Evolutionary conservation across 345 rosid species (phyloP).

Genomic region (Syzygium jambos): DNA sequence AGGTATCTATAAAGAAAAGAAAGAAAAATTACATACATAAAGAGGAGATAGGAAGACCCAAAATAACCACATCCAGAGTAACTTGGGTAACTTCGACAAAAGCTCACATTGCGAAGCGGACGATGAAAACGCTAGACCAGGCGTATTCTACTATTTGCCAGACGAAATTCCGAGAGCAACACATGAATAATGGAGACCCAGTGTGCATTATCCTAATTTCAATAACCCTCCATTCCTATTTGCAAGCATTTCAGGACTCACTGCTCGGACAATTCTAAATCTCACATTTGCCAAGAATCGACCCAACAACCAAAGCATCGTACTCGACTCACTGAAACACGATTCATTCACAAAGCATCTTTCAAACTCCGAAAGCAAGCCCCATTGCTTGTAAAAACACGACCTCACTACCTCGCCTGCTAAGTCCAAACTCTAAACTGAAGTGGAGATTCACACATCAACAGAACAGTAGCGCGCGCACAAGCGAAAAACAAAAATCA

Average conservation of each 20-base stretch:
- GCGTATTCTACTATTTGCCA: background rate
- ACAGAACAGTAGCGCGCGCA: background rate
- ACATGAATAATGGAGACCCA: background rate
- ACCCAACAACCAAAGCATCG: background rate
- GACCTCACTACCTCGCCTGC: background rate
- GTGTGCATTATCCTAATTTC: background rate
- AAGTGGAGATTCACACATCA: background rate
- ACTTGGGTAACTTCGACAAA: background rate
- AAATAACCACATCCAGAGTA: background rate
- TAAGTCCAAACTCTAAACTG: background rate
- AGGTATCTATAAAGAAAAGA: constrained; percentile 6
- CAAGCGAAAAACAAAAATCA: background rate
- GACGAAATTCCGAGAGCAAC: background rate
- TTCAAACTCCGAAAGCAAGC: background rate
- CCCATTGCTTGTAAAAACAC: background rate
- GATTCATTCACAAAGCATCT: background rate
- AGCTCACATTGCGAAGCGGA: too few relatives aligned
- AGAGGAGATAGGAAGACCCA: background rate
- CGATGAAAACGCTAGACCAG: too few relatives aligned
- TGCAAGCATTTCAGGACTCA: background rate
- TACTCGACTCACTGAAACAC: background rate
- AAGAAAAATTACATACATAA: background rate
- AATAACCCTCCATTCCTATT: background rate
- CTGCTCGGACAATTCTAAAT: background rate
- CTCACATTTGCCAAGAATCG: background rate